phyloP scores from a whole-genome alignment of 83 land plant species.

The Thuja plicata region DNA sequence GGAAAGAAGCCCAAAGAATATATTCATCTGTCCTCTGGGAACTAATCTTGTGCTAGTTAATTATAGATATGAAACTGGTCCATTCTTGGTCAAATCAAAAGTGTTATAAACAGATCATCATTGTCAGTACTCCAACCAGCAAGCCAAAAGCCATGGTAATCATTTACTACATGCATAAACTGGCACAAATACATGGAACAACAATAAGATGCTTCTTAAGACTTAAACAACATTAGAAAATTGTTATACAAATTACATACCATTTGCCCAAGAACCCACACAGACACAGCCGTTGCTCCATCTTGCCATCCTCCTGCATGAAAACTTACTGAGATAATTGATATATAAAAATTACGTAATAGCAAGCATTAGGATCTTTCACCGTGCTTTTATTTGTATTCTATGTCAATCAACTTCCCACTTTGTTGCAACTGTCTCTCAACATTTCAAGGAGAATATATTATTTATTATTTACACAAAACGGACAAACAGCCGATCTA shows the following conservation, averaged over 20 bases:
- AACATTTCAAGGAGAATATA: neutral
- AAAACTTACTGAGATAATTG: neutral
- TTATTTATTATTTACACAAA: neutral
- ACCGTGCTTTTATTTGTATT: neutral
- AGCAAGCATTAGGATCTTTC: neutral
- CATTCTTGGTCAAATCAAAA: neutral
- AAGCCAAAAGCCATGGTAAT: neutral
- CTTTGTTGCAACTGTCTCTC: neutral
- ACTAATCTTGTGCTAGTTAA: neutral
- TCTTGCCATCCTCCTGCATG: slow-evolving; percentile 81
- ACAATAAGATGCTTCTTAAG: neutral
- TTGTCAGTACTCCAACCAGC: neutral
- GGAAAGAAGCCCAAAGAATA: neutral
- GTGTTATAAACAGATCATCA: neutral
- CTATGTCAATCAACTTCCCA: neutral
- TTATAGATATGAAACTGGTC: neutral
- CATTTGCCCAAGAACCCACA: slow-evolving; percentile 71
- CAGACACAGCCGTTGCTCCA: slow-evolving; percentile 87
- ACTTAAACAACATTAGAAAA: no score
- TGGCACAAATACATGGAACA: neutral
- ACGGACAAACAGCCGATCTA: neutral
- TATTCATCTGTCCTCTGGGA: neutral
- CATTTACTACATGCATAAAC: neutral
- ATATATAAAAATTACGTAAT: neutral
- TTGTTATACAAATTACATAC: slow-evolving; percentile 27